These are phyloP conservation scores for Comarum palustre DNA, from an alignment of 306 rosid species.

Conservation along the genomic window DNA sequence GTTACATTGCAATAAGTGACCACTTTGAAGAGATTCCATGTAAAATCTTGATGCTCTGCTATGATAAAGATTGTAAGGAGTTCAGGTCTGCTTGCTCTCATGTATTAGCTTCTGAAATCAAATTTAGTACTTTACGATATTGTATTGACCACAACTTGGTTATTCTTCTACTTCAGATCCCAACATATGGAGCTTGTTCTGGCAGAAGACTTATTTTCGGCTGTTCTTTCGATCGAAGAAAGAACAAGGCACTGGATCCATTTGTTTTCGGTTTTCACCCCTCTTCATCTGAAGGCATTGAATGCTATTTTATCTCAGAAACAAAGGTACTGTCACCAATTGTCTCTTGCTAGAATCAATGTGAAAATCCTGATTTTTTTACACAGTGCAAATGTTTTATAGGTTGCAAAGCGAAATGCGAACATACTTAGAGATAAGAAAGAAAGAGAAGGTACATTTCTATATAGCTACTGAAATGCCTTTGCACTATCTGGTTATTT, in stretches of 20 bases:
- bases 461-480: background rate
- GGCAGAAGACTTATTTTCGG: conserved; percentile 67
- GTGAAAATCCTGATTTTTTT: conserved; percentile 18
- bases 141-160: conserved; percentile 23
- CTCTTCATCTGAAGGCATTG: conserved; percentile 63
- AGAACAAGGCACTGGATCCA: conserved; percentile 88
- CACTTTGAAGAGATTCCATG: conserved; percentile 80
- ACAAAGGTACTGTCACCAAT: conserved; percentile 55
- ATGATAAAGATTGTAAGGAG: conserved; percentile 81
- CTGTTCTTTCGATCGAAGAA: conserved; percentile 56
- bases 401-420: conserved; percentile 84
- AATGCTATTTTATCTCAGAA: conserved; percentile 66
- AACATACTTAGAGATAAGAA: conserved; percentile 54
- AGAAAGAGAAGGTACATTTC: conserved; percentile 56
- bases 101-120: conserved; percentile 20
- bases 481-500: background rate
- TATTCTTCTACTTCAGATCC: conserved; percentile 37
- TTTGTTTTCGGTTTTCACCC: conserved; percentile 63
- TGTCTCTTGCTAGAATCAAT: conserved; percentile 3
- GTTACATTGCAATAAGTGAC: conserved; percentile 45
- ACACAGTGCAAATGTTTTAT: conserved; percentile 34
- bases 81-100: conserved; percentile 61
- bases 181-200: conserved; percentile 79
- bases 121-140: conserved; percentile 19
- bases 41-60: conserved; percentile 84